These are phyloP conservation scores for Colletotrichum chrysophilum DNA, from an alignment of 2,329 filamentous ascomycete species.

Conservation along the genomic window DNA sequence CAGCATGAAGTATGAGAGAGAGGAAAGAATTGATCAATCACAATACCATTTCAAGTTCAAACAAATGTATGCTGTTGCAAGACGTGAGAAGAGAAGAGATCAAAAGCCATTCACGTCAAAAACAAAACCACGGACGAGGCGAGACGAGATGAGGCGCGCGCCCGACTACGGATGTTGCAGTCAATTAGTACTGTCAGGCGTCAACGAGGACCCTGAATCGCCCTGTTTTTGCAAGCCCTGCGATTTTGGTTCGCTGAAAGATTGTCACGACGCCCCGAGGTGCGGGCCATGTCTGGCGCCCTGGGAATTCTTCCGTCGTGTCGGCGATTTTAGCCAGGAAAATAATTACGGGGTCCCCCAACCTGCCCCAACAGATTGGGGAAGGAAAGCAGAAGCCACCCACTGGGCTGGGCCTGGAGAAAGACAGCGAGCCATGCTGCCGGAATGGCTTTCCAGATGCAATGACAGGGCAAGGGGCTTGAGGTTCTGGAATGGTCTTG, in stretches of 20 bases:
- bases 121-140: background rate
- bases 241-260: constrained; percentile 7
- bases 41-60: background rate
- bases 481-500: background rate
- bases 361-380: background rate
- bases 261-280: constrained; percentile 18
- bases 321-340: constrained; percentile 8
- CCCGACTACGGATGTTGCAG: background rate
- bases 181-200: background rate
- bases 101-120: background rate
- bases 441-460: background rate
- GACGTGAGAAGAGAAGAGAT: background rate
- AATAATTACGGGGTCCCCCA: background rate
- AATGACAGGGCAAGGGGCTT: background rate
- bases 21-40: background rate
- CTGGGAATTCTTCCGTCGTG: constrained; percentile 17
- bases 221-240: background rate
- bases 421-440: background rate
- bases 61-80: background rate
- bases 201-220: background rate
- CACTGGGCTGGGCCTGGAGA: background rate
- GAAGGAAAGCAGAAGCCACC: background rate
- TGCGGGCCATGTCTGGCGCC: background rate
- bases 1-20: background rate
- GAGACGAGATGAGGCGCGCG: background rate